phyloP scores from a whole-genome alignment of 305 asterid genomes.

The Ajuga reptans region DNA sequence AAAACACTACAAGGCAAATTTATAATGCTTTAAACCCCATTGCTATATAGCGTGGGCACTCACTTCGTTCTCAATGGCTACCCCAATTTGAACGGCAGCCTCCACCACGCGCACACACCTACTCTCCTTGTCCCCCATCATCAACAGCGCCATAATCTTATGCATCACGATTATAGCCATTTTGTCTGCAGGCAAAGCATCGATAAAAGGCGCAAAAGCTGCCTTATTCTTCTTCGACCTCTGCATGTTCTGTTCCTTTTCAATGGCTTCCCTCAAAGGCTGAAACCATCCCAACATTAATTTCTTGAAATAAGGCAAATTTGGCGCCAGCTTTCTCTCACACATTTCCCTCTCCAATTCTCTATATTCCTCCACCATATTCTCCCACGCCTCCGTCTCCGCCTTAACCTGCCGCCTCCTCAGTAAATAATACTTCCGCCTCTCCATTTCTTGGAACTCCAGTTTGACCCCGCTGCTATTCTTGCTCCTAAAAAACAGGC shows the following conservation, averaged over 20 bases:
- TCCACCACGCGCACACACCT: constrained; percentile 77
- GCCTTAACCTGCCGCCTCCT: constrained; percentile 69
- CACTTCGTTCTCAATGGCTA: constrained; percentile 82
- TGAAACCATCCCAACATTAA: constrained; percentile 85
- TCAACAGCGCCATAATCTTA: constrained; percentile 74
- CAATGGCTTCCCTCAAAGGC: constrained; percentile 70
- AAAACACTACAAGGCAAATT: background rate
- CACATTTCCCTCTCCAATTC: constrained; percentile 90
- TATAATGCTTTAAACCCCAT: constrained; percentile 2
- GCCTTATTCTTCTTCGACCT: constrained; percentile 49
- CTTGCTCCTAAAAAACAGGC: constrained; percentile 43
- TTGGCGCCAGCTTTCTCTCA: constrained; percentile 83
- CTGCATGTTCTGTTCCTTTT: constrained; percentile 52
- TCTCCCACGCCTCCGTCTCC: constrained; percentile 94
- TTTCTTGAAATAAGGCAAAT: constrained; percentile 75
- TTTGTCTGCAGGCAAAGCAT: constrained; percentile 77
- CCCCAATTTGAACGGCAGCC: constrained; percentile 81
- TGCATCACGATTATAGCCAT: constrained; percentile 95
- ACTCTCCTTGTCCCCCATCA: constrained; percentile 79
- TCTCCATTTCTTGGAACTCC: constrained; percentile 57
- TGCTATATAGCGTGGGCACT: constrained; percentile 18
- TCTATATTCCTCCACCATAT: constrained; percentile 69
- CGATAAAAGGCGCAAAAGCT: constrained; percentile 63
- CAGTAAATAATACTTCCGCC: constrained; percentile 53
- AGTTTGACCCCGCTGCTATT: constrained; percentile 41